Evolutionary conservation across 805 yeast species (phyloP), one percentile per base, ranked within the genome.

Genomic region (Debaryomyces prosopidis): DNA sequence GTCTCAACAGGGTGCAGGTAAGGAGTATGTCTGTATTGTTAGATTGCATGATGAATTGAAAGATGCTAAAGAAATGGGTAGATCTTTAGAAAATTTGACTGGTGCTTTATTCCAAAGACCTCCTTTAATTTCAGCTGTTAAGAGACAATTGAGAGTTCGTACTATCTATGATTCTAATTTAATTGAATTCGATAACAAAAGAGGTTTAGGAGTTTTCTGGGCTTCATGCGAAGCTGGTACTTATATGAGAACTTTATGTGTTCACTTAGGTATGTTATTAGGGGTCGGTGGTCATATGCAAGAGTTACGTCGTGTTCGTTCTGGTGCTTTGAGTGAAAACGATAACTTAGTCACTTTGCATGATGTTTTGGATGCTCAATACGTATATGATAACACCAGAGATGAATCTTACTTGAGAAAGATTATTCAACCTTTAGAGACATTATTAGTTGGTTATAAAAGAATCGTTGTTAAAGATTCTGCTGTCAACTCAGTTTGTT

Each of bases 221-320:
- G 99, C 98, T 48, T 87, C 96, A 35, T 94, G 99, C 81, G 99
- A 94, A 78, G 99, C 99, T 50, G 99, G 99, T 75, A 94, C 99
- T 49, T 94, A 94, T 75, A 94, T 94, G 97, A 87, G 99, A 81
- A 94, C 99, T 41, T 77, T 94, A 60, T 94, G 99, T 85, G 99
- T 94, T 46, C 99, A 94, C 73, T 77, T 94, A 62, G 99, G 99
- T 76, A 91, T 94, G 96, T 79, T 94, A 49, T 79, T 94, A 55
- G 97, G 98, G 62, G 97, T 90, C 57, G 99, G 99, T 69, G 99
- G 98, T 58, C 99, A 94, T 76, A 94, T 94, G 99, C 99, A 94
- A 81, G 99, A 94, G 76, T 85, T 94, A 62, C 89, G 99, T 76
- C 91, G 99, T 80, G 99, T 94, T 52, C 85, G 99, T 76, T 88